Percentiles rank a stretch among this genome's conserved stretches.
Conservation (phyloP, 225 moss, liverwort and hornwort species). For the Physcomitrium patens region DNA sequence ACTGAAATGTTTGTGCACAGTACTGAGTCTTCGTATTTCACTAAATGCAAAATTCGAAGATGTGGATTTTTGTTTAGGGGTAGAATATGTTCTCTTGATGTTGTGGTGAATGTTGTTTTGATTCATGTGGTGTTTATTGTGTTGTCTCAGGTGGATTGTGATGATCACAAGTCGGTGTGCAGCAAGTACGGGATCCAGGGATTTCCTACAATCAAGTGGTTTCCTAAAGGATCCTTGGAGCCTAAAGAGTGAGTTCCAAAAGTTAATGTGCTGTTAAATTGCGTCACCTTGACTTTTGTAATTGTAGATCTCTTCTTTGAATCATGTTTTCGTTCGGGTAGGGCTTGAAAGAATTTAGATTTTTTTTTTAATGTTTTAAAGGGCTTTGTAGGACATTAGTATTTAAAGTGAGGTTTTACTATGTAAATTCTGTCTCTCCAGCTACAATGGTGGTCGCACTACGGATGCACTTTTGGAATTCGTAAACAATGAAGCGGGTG, state of each 20-base stretch:
- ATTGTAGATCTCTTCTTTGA: background rate
- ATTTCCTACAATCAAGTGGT: slow-evolving; percentile 97
- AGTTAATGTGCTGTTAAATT: background rate
- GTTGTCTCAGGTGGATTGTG: slow-evolving; percentile 85
- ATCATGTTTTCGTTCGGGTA: background rate
- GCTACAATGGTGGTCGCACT: slow-evolving; percentile 89
- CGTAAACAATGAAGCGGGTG: slow-evolving; percentile 92
- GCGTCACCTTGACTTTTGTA: background rate
- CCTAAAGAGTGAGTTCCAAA: slow-evolving; percentile 80
- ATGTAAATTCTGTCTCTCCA: slow-evolving; percentile 38
- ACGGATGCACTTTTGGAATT: slow-evolving; percentile 84
- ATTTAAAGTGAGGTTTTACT: slow-evolving; percentile 18
- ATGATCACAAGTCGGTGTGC: slow-evolving; percentile 83
- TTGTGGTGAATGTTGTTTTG: slow-evolving; percentile 5
- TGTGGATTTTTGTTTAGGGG: too few relatives aligned
- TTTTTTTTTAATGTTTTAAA: background rate
- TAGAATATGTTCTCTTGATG: background rate
- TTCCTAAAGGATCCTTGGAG: slow-evolving; percentile 85
- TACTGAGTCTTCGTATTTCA: slow-evolving; percentile 3
- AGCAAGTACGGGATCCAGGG: slow-evolving; percentile 80
- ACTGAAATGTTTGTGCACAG: too few relatives aligned
- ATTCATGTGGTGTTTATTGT: background rate
- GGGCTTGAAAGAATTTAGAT: background rate
- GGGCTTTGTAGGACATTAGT: background rate
- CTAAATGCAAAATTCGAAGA: background rate